Percentiles rank a stretch among this genome's conserved stretches.
These are phyloP conservation scores for Suhomyces pyralidae DNA, from an alignment of 805 yeast genomes.

Conservation along the genomic window DNA sequence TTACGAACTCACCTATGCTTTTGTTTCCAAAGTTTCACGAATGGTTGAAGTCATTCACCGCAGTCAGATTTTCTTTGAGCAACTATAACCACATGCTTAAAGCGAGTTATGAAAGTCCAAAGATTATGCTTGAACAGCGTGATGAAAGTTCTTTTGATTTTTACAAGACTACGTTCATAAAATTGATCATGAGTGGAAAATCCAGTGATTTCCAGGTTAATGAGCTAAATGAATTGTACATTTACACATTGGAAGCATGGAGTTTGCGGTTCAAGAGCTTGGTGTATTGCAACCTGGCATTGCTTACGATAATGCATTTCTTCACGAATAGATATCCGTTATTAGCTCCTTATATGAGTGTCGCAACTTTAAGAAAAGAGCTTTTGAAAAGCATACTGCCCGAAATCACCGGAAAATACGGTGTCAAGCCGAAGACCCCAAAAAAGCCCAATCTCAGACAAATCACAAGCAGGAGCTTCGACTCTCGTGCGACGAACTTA, in stretches of 20 bases:
- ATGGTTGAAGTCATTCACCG: constrained; percentile 7
- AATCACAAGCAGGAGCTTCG: not conserved
- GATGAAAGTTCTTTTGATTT: constrained; percentile 1
- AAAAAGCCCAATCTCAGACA: not conserved
- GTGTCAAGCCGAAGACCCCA: not conserved
- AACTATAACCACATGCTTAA: constrained; percentile 5
- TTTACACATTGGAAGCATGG: constrained; percentile 1
- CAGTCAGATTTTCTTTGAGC: not conserved
- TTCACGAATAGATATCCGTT: not conserved
- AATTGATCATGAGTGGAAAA: constrained; percentile 3
- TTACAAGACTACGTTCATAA: constrained; percentile 5
- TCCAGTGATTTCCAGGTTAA: constrained; percentile 1
- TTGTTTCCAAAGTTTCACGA: constrained; percentile 25
- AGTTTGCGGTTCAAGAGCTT: not conserved
- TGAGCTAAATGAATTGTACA: constrained; percentile 9
- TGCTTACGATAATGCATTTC: constrained; percentile 3
- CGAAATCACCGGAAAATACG: not conserved
- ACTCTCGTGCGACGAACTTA: not conserved
- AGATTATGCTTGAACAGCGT: not conserved
- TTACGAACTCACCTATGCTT: constrained; percentile 23
- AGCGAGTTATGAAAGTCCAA: constrained; percentile 9
- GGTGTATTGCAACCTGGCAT: constrained; percentile 3
- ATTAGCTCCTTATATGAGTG: not conserved
- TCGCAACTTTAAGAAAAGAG: not conserved
- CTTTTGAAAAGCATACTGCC: not conserved